Evolutionary conservation across 192 early-diverging fungal genomes (phyloP), one percentile per base, ranked within the genome.

Genomic region (Fimicolochytrium jonesii): DNA sequence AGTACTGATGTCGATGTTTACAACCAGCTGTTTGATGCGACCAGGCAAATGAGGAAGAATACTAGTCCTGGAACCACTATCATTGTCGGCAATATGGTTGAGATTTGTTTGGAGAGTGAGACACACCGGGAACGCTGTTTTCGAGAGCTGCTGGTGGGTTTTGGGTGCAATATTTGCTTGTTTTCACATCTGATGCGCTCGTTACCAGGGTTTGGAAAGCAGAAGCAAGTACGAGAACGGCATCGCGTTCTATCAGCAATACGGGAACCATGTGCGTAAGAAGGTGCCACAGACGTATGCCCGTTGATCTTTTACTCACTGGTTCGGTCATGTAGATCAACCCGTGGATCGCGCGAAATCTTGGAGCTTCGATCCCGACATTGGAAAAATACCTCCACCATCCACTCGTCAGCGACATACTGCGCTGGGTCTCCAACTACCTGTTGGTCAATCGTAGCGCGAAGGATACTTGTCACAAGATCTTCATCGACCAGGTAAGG

Each of bases 351-450:
- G 58, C 57, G 4, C 4, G 11, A 22, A 50, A 71, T 43, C 36
- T 47, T 3, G 30, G 17, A 3, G 10, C 35, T n/a, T 55, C 47
- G 30, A 53, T 25, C 3, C 4, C 54, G 13, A 26, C 35, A 25
- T 17, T 65, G 35, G 10, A 11, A 17, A 31, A 32, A 35, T 41
- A 49, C 23, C 29, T 51, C 34, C 26, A 46, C 23, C 13, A 34
- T 6, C 48, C 46, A n/a, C 18, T 71, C 2, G 54, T 41, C 7
- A 28, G 29, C 28, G 32, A 28, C 3, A 34, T 71, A 1, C 20
- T 71, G 18, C 56, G 59, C n/a, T 35, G 54, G 15, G 26, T 71
- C 20, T 39, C 60, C 22, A 50, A 66, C 31, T 61, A 52, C 51
- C 11, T 71, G 39, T 22, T 50, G 0, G 22, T 36, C n/a, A 41